Conservation (phyloP, 192 early-diverging fungal species). For the Gigaspora rosea region DNA sequence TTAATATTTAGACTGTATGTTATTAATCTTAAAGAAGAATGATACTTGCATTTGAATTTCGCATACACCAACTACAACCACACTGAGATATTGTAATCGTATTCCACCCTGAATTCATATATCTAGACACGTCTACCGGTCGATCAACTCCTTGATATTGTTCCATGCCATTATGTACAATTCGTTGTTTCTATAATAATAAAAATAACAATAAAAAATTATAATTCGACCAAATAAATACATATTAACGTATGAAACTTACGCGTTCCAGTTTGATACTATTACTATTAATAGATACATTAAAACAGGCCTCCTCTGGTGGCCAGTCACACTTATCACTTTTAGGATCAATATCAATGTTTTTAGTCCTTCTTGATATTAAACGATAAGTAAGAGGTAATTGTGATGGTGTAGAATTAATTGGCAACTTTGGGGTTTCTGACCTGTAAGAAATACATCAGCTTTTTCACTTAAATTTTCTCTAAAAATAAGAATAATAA, state of each 20-base stretch:
- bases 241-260: neutral
- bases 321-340: slow-evolving; percentile 1
- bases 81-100: neutral
- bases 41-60: neutral
- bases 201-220: neutral
- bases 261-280: neutral
- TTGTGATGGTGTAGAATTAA: neutral
- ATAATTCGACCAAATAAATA: neutral
- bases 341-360: neutral
- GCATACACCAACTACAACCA: neutral
- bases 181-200: neutral
- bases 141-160: neutral
- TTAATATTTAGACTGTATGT: neutral
- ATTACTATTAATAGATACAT: neutral
- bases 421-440: neutral
- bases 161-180: neutral
- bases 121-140: neutral
- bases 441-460: neutral
- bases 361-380: neutral
- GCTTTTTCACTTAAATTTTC: too few species aligned
- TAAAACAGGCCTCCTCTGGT: neutral
- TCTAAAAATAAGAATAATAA: too few species aligned
- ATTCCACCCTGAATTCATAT: neutral
- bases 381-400: neutral
- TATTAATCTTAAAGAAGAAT: neutral